A percentile compares a stretch with the other conserved stretches of the same genome.
These are phyloP conservation scores for Cyberlindnera veronae DNA, from an alignment of 805 yeast genomes.

Conservation along the genomic window DNA sequence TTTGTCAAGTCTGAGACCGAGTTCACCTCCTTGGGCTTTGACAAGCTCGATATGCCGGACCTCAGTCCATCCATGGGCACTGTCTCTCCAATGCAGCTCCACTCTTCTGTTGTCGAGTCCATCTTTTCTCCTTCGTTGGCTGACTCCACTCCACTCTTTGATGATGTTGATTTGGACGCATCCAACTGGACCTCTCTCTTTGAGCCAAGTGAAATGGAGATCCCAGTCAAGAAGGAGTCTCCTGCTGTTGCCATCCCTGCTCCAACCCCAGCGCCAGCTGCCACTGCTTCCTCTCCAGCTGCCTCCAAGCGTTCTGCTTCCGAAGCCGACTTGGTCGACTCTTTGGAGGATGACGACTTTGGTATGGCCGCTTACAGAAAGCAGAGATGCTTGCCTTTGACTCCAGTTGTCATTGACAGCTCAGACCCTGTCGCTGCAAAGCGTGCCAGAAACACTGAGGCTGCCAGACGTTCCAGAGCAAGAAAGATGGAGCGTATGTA, in stretches of 20 bases:
- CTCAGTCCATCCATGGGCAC: conserved; percentile 29
- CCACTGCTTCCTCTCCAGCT: conserved; percentile 9
- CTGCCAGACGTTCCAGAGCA: conserved; percentile 94
- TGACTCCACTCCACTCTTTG: conserved; percentile 63
- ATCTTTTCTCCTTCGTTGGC: conserved; percentile 37
- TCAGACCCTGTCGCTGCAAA: conserved; percentile 72
- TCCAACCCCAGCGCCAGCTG: background rate
- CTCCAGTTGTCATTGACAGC: conserved; percentile 58
- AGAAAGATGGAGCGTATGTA: conserved; percentile 85
- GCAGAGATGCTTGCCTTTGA: conserved; percentile 66
- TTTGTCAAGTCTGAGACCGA: conserved; percentile 24
- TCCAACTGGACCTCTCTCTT: conserved; percentile 66
- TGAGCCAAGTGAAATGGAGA: conserved; percentile 32
- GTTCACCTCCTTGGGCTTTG: conserved; percentile 21
- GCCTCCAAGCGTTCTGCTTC: conserved; percentile 24
- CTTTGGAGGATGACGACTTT: conserved; percentile 54
- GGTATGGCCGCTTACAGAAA: conserved; percentile 83
- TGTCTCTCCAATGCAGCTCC: conserved; percentile 50
- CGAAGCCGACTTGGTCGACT: conserved; percentile 22
- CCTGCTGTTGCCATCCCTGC: background rate
- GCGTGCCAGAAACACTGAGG: conserved; percentile 94
- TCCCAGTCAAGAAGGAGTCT: conserved; percentile 12
- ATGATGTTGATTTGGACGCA: conserved; percentile 31
- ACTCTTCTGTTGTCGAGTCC: conserved; percentile 63
- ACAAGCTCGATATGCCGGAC: conserved; percentile 23